A percentile compares a stretch with the other conserved stretches of the same genome.
Evolutionary conservation across 768 basidiomycete genomes (phyloP).

Genomic region (Podaxis sp.): DNA sequence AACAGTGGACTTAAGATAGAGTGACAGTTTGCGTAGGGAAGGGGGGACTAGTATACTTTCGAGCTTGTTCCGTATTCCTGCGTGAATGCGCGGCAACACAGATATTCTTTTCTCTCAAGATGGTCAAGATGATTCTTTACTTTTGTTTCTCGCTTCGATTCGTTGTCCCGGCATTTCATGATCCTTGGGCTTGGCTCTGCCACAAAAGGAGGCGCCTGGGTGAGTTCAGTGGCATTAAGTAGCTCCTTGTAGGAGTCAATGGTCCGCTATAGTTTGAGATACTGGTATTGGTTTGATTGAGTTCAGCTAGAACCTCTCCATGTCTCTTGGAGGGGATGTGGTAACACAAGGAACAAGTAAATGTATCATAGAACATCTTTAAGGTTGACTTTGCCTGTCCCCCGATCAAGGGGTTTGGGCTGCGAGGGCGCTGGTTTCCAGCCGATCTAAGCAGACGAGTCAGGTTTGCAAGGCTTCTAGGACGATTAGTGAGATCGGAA

Average conservation of each 20-base stretch:
- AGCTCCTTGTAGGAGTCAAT: neutral
- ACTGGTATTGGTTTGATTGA: neutral
- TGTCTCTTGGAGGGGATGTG: neutral
- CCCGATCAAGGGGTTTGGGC: slow-evolving; percentile 44
- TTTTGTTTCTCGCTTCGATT: neutral
- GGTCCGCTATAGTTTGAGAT: neutral
- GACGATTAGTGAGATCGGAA: neutral
- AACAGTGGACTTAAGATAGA: too few species aligned
- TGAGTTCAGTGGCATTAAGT: neutral
- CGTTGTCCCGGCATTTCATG: neutral
- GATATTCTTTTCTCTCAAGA: neutral
- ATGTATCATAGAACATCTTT: slow-evolving; percentile 38
- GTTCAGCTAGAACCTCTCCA: neutral
- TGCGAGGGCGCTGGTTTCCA: slow-evolving; percentile 47
- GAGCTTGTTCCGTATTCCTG: neutral
- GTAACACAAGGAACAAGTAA: neutral
- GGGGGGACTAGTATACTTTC: too few species aligned
- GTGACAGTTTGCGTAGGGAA: too few species aligned
- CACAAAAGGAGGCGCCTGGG: neutral
- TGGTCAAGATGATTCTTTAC: neutral
- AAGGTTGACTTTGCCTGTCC: slow-evolving; percentile 43
- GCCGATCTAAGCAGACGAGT: slow-evolving; percentile 34
- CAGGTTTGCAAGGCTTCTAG: neutral
- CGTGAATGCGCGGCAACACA: neutral
- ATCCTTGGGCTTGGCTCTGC: neutral